phyloP scores from a whole-genome alignment of 169 alveolate species.

The Amoebophrya sp. region DNA sequence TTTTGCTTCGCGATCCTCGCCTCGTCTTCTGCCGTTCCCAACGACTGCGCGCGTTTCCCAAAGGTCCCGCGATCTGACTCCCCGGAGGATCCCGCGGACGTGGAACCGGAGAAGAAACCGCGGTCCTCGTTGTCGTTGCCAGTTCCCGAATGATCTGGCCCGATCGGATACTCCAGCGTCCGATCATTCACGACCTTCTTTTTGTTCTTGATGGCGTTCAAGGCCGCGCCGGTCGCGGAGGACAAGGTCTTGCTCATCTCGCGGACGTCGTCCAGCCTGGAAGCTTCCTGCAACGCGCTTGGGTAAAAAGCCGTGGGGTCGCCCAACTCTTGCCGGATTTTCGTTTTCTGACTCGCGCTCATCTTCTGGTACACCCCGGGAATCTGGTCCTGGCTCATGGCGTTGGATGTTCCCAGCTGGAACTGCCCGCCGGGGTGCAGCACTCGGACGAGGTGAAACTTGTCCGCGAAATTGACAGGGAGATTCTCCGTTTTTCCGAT shows the following conservation, averaged over 20 bases:
- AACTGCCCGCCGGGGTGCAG: background rate
- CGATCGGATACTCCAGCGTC: no score
- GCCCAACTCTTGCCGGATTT: background rate
- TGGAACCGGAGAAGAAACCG: background rate
- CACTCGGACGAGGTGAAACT: background rate
- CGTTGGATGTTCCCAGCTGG: background rate
- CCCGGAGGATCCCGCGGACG: background rate
- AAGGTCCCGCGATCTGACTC: background rate
- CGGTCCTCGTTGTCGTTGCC: background rate
- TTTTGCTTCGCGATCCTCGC: background rate
- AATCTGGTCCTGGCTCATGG: background rate
- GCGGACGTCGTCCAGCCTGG: background rate
- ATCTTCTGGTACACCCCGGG: slow-evolving; percentile 1
- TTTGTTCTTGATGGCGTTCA: background rate
- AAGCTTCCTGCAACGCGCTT: background rate
- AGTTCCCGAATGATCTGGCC: no score
- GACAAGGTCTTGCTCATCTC: background rate
- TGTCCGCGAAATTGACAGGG: background rate
- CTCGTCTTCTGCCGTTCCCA: background rate
- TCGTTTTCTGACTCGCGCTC: background rate
- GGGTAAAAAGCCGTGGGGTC: background rate
- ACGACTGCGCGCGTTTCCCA: background rate
- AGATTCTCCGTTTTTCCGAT: background rate
- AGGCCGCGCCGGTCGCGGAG: background rate
- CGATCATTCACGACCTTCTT: background rate